Conservation (phyloP, 2,329 filamentous ascomycete species). For the Colletotrichum abscissum region DNA sequence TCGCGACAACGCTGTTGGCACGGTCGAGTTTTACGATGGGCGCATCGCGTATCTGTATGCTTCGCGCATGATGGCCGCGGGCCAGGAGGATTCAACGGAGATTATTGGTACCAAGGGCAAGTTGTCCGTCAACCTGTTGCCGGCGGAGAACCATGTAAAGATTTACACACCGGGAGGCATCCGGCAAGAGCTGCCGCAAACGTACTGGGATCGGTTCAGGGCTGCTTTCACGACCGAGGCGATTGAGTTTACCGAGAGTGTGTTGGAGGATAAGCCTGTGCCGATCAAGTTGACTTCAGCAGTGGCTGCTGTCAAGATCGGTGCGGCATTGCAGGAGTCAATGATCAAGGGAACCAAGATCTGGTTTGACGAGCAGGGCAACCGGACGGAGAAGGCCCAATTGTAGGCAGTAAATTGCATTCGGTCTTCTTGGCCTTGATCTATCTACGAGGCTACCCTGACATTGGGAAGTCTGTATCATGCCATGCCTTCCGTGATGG, state of each 20-base stretch:
- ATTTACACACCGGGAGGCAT: conserved; percentile 65
- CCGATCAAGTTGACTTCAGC: conserved; percentile 68
- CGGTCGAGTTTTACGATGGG: conserved; percentile 73
- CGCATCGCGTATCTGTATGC: conserved; percentile 74
- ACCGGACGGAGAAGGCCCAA: conserved; percentile 19
- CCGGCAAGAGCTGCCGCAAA: conserved; percentile 67
- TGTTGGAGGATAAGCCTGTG: conserved; percentile 65
- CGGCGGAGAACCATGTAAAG: conserved; percentile 64
- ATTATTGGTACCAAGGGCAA: conserved; percentile 76
- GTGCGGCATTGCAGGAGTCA: conserved; percentile 67
- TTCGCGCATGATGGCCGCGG: conserved; percentile 74
- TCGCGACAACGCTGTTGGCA: conserved; percentile 53
- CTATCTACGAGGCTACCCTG: background rate
- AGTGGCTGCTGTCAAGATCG: conserved; percentile 70
- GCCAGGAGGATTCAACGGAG: conserved; percentile 75
- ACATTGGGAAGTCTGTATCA: too few relatives aligned
- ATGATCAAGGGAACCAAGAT: conserved; percentile 67
- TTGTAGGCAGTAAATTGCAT: background rate
- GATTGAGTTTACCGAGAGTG: conserved; percentile 70
- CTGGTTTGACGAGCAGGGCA: conserved; percentile 62
- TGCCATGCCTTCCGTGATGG: background rate
- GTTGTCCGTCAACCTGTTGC: conserved; percentile 69
- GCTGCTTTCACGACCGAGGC: conserved; percentile 73
- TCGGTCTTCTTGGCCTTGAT: background rate
- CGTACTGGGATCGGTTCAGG: conserved; percentile 73